Conservation (phyloP, 2,329 filamentous ascomycete species). For the Hypoxylon sp. region DNA sequence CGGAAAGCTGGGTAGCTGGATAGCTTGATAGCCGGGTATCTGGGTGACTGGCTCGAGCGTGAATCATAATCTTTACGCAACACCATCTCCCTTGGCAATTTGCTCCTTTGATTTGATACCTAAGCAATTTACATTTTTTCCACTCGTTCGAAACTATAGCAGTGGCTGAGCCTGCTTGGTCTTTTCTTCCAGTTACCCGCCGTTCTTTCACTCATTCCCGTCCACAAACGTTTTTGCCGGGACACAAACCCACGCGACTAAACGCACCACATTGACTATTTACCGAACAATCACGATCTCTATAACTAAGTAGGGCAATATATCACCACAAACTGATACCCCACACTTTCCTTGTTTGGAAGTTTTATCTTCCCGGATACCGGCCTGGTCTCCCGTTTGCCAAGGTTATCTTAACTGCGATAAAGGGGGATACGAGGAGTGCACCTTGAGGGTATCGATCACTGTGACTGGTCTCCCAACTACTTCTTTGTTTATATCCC, state of each 20-base stretch:
- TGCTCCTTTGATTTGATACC: background rate
- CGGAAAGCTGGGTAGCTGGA: constrained; percentile 8
- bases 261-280: constrained; percentile 27
- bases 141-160: constrained; percentile 12
- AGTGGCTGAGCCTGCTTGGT: constrained; percentile 22
- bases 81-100: constrained; percentile 7
- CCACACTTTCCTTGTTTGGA: constrained; percentile 42
- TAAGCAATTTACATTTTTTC: background rate
- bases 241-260: constrained; percentile 23
- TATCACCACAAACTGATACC: constrained; percentile 33
- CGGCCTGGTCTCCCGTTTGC: constrained; percentile 30
- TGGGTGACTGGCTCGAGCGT: constrained; percentile 16
- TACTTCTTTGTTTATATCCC: constrained; percentile 30
- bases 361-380: constrained; percentile 36
- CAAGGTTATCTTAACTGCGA: constrained; percentile 26
- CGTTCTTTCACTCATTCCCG: constrained; percentile 20
- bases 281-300: constrained; percentile 37
- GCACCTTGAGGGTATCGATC: background rate
- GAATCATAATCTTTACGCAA: constrained; percentile 25
- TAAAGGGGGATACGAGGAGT: constrained; percentile 30
- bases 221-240: constrained; percentile 34
- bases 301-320: constrained; percentile 31
- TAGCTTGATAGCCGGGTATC: background rate
- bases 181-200: constrained; percentile 17
- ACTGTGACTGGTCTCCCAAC: constrained; percentile 9